These are phyloP conservation scores for Blastobotrys chiropterorum DNA, from an alignment of 805 yeast species.

Conservation along the genomic window DNA sequence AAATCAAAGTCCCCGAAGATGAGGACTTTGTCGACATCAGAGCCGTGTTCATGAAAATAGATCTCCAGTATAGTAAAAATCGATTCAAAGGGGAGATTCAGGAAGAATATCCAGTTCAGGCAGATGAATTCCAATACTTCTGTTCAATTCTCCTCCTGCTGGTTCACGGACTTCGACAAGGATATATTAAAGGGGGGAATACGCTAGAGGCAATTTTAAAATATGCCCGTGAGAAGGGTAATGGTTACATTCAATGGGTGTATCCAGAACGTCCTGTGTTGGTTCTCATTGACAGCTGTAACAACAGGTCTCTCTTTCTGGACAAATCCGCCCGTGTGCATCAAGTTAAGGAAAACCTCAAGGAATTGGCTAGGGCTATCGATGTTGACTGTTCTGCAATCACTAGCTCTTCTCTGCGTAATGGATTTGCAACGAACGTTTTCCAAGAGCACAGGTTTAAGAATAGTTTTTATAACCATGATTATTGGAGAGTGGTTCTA, in stretches of 20 bases:
- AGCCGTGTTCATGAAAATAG: not conserved
- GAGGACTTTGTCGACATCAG: not conserved
- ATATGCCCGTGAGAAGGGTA: not conserved
- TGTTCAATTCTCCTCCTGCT: not conserved
- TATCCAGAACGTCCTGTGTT: not conserved
- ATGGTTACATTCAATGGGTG: not conserved
- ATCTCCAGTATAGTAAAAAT: not conserved
- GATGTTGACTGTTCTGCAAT: not conserved
- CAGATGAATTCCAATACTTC: not conserved
- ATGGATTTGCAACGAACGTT: not conserved
- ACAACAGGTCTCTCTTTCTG: not conserved
- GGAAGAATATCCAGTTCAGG: not conserved
- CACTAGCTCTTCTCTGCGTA: not conserved
- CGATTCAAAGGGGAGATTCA: not conserved
- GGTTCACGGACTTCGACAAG: not conserved
- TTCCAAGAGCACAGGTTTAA: not conserved
- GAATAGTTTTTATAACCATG: not conserved
- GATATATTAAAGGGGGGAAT: not conserved
- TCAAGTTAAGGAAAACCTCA: not conserved
- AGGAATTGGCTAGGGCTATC: not conserved
- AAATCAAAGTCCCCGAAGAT: not conserved
- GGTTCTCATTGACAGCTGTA: not conserved
- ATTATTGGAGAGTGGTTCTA: not conserved
- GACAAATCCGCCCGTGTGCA: not conserved
- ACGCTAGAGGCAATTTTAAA: not conserved